A percentile compares a stretch with the other conserved stretches of the same genome.
These are phyloP conservation scores for Marasmius tenuissimus DNA, from an alignment of 1,284 basidiomycete species.

Conservation along the genomic window DNA sequence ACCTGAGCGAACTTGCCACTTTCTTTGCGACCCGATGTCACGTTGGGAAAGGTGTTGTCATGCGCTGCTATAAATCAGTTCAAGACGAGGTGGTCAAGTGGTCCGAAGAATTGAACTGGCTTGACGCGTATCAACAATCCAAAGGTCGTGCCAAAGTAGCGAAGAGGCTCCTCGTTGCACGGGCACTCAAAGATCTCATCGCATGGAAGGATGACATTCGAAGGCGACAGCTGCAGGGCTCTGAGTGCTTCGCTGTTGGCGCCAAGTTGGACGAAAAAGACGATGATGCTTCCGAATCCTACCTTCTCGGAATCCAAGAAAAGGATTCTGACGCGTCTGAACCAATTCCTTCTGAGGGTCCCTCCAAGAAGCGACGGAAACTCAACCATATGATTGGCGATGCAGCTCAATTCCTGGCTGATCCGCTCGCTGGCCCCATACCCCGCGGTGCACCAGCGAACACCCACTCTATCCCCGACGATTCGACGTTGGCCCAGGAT, in stretches of 20 bases:
- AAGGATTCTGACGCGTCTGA: slow-evolving; percentile 14
- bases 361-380: slow-evolving; percentile 42
- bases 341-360: slow-evolving; percentile 4
- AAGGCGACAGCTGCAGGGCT: slow-evolving; percentile 37
- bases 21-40: slow-evolving; percentile 52
- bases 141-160: slow-evolving; percentile 54
- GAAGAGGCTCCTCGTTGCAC: slow-evolving; percentile 60
- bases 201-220: slow-evolving; percentile 63
- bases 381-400: slow-evolving; percentile 39
- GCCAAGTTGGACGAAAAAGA: slow-evolving; percentile 25
- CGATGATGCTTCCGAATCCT: slow-evolving; percentile 18
- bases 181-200: slow-evolving; percentile 66
- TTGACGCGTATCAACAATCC: slow-evolving; percentile 46
- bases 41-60: slow-evolving; percentile 52
- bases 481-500: slow-evolving; percentile 21
- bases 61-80: slow-evolving; percentile 65
- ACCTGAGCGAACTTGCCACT: slow-evolving; percentile 53
- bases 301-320: slow-evolving; percentile 12
- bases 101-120: slow-evolving; percentile 70
- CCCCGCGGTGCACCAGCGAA: slow-evolving; percentile 15
- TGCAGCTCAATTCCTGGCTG: slow-evolving; percentile 54
- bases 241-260: slow-evolving; percentile 38
- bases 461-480: slow-evolving; percentile 6
- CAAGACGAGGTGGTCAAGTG: slow-evolving; percentile 59
- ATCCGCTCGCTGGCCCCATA: slow-evolving; percentile 41